Conservation (phyloP, 2,329 filamentous ascomycete species). For the Monosporascus sp. region DNA sequence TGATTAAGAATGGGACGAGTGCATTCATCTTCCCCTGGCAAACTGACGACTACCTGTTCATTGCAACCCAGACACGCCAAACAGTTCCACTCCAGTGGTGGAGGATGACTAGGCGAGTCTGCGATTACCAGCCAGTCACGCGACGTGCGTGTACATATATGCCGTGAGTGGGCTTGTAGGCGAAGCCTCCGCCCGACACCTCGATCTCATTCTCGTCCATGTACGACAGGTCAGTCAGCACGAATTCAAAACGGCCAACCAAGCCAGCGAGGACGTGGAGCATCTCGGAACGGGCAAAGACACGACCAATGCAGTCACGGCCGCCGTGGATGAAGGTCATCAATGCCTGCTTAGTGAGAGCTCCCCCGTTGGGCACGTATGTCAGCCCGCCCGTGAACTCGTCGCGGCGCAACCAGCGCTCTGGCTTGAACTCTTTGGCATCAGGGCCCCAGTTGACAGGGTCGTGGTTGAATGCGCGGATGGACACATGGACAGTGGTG, state of each 20-base stretch:
- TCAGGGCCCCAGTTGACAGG: conserved; percentile 58
- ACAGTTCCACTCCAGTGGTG: too few species aligned
- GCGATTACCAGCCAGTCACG: too few species aligned
- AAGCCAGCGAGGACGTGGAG: conserved; percentile 45
- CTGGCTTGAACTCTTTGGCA: conserved; percentile 56
- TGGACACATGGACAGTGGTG: conserved; percentile 55
- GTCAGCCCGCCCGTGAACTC: background rate
- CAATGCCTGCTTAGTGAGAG: conserved; percentile 50
- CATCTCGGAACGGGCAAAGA: conserved; percentile 65
- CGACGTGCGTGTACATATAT: conserved; percentile 5
- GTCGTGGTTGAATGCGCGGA: conserved; percentile 61
- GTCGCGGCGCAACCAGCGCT: conserved; percentile 45
- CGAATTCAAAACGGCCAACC: conserved; percentile 13
- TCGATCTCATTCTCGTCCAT: conserved; percentile 10
- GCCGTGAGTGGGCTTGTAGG: conserved; percentile 7
- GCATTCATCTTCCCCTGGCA: too few species aligned
- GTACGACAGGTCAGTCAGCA: conserved; percentile 6
- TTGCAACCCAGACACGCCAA: too few species aligned
- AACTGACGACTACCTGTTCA: too few species aligned
- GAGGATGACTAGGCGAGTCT: too few species aligned
- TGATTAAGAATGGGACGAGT: too few species aligned
- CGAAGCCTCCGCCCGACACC: conserved; percentile 10
- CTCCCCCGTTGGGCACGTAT: conserved; percentile 28
- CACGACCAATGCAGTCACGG: conserved; percentile 52
- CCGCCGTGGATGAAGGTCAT: conserved; percentile 53